phyloP scores from a whole-genome alignment of 805 yeast genomes.

The Myxozyma vanderwaltii region DNA sequence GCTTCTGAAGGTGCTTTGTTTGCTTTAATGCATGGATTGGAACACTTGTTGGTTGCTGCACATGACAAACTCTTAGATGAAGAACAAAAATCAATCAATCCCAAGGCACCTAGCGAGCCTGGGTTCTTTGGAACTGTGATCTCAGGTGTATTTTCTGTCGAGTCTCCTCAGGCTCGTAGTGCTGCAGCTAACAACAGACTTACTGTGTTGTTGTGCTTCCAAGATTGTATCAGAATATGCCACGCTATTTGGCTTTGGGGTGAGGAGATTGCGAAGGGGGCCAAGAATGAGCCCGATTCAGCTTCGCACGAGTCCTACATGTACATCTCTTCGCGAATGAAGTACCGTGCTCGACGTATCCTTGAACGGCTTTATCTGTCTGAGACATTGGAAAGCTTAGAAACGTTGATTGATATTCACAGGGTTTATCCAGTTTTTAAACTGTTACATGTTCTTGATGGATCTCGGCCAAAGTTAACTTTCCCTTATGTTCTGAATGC shows the following conservation, averaged over 20 bases:
- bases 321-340: constrained; percentile 60
- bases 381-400: constrained; percentile 75
- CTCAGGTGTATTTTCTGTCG: constrained; percentile 77
- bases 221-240: constrained; percentile 56
- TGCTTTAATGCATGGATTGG: constrained; percentile 57
- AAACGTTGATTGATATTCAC: constrained; percentile 54
- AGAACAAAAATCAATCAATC: constrained; percentile 25
- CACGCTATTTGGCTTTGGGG: constrained; percentile 73
- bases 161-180: constrained; percentile 51
- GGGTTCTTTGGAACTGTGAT: constrained; percentile 59
- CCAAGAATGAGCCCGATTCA: constrained; percentile 29
- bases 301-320: constrained; percentile 43
- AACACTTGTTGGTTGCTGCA: constrained; percentile 61
- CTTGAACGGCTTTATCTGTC: constrained; percentile 63
- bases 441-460: constrained; percentile 77
- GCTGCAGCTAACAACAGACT: constrained; percentile 57
- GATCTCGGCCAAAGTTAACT: constrained; percentile 75
- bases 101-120: constrained; percentile 43
- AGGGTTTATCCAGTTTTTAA: constrained; percentile 51
- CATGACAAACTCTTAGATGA: constrained; percentile 49
- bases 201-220: constrained; percentile 64
- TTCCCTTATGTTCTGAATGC: constrained; percentile 67
- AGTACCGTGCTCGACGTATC: constrained; percentile 66
- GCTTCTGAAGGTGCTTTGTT: constrained; percentile 46
- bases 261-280: constrained; percentile 45